Conservation (phyloP, 495 filamentous ascomycete species). For the Copromyces sp. region DNA sequence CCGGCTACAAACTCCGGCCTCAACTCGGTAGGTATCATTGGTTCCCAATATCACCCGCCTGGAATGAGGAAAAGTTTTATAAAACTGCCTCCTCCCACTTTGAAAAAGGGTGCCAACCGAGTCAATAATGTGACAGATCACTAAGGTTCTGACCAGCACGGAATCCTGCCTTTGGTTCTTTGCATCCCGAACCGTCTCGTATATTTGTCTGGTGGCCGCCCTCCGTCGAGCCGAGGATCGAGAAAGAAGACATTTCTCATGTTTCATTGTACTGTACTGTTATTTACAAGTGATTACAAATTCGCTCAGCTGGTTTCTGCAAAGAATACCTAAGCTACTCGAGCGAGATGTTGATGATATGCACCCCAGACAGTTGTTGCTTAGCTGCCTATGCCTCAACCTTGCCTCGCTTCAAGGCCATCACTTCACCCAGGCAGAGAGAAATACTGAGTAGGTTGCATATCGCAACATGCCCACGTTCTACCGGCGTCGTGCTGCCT, state of each 20-base stretch:
- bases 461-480: neutral
- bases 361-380: neutral
- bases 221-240: neutral
- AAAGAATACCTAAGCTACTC: too few relatives aligned
- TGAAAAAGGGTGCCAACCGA: neutral
- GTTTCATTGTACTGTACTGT: neutral
- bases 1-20: neutral
- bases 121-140: neutral
- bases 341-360: neutral
- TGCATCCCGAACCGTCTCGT: neutral
- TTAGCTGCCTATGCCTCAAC: neutral
- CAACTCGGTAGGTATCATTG: neutral
- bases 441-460: neutral
- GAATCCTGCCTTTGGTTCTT: neutral
- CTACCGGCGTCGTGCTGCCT: neutral
- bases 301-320: neutral
- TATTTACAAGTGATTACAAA: neutral
- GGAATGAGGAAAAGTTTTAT: neutral
- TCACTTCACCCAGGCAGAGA: neutral
- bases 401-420: neutral
- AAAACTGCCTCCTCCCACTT: neutral
- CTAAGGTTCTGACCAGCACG: neutral
- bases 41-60: neutral
- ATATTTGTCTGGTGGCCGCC: neutral
- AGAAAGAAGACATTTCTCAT: neutral